Evolutionary conservation across 805 yeast species (phyloP).

Genomic region (Candida taoyuanica): DNA sequence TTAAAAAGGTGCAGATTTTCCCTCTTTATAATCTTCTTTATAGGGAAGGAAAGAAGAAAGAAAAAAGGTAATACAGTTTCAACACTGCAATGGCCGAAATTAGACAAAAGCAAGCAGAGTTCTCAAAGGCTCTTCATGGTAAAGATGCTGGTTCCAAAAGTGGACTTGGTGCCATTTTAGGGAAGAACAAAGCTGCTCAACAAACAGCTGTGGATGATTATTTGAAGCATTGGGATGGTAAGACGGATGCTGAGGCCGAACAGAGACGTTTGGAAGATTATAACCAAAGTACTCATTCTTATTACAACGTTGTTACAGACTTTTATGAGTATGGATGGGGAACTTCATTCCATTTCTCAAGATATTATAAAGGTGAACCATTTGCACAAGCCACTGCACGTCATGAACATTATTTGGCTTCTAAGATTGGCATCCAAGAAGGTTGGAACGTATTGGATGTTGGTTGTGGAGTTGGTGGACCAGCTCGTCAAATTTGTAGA

Average conservation of each 20-base stretch:
- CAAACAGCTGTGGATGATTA: constrained; percentile 83
- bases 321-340: constrained; percentile 99
- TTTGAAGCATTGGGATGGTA: constrained; percentile 97
- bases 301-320: constrained; percentile 95
- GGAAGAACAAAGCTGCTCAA: constrained; percentile 76
- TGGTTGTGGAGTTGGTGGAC: constrained; percentile 99
- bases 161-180: constrained; percentile 73
- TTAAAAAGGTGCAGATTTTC: too few relatives aligned
- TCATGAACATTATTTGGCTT: constrained; percentile 94
- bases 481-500: constrained; percentile 92
- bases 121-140: constrained; percentile 87
- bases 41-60: too few relatives aligned
- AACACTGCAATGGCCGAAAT: constrained; percentile 5
- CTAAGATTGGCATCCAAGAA: constrained; percentile 73
- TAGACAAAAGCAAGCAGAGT: constrained; percentile 39
- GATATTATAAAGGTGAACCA: constrained; percentile 90
- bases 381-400: constrained; percentile 93
- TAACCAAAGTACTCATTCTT: constrained; percentile 87
- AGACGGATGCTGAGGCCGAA: constrained; percentile 69
- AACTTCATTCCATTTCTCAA: constrained; percentile 93
- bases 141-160: constrained; percentile 54
- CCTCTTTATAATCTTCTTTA: too few relatives aligned
- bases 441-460: constrained; percentile 91
- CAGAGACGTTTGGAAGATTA: constrained; percentile 73
- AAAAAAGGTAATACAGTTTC: too few relatives aligned